phyloP scores from a whole-genome alignment of 2,329 filamentous ascomycete genomes.

The Arthrocladium fulminans region DNA sequence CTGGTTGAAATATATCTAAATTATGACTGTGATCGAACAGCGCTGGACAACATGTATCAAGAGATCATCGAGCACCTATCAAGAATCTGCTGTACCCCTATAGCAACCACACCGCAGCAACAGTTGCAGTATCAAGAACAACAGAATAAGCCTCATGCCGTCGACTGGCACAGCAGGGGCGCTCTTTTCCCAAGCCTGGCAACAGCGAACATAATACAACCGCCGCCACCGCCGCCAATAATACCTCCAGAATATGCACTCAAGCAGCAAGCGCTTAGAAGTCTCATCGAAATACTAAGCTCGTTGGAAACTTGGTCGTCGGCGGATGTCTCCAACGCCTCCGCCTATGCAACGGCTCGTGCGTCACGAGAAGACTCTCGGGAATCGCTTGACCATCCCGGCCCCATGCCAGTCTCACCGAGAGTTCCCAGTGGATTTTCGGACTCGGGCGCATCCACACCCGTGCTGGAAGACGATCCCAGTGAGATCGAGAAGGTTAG shows the following conservation, averaged over 20 bases:
- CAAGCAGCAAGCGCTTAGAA: constrained; percentile 82
- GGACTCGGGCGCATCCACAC: constrained; percentile 55
- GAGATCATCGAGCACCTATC: constrained; percentile 87
- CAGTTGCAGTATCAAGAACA: constrained; percentile 83
- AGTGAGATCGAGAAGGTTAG: constrained; percentile 92
- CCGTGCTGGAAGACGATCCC: constrained; percentile 75
- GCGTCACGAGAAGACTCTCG: constrained; percentile 53
- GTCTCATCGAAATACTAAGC: constrained; percentile 75
- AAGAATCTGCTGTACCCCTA: constrained; percentile 70
- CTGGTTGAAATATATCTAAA: constrained; percentile 95
- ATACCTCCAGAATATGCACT: constrained; percentile 79
- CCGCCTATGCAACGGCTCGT: constrained; percentile 36
- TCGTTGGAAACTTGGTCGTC: constrained; percentile 91
- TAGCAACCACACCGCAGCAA: constrained; percentile 64
- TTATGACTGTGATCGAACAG: constrained; percentile 90
- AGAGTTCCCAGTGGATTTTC: constrained; percentile 48
- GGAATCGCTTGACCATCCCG: constrained; percentile 63
- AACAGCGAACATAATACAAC: constrained; percentile 60
- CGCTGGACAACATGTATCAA: constrained; percentile 94
- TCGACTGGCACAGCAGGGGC: constrained; percentile 80
- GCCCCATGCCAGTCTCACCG: constrained; percentile 48
- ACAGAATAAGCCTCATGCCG: constrained; percentile 51
- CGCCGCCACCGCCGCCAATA: constrained; percentile 41
- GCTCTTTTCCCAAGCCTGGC: constrained; percentile 80
- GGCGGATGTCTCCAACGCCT: constrained; percentile 22